Base-by-base conservation (phyloP, 2,329 filamentous ascomycete species). In the Knufia fluminis region DNA sequence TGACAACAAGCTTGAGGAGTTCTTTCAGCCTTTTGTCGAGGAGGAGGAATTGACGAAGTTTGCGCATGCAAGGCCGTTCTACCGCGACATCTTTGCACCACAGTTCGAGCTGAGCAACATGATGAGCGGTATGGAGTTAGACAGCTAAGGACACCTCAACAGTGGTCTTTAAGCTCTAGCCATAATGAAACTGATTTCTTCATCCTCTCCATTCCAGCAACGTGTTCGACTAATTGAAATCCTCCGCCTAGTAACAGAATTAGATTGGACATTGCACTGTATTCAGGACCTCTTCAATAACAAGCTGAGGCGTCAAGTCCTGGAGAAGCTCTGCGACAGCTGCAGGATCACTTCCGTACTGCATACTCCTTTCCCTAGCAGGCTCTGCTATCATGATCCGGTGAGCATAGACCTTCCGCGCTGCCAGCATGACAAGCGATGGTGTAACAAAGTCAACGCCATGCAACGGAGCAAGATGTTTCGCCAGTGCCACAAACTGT, bases 381-480 rank as follows among this genome's bases (percentile, higher is more conserved):
- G 86, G 76, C 1, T 69, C 67, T 0, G 84, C 79, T 49, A 96
- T 76, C 12, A 78, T 67, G 26, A 98, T 80, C 7, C 89, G 82
- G 68, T 98, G 92, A 16, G 85, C 75, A 62, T 94, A 98, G 20
- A 94, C 78, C 69, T 97, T 97, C 53, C 80, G 80, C 1, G 84
- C 82, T 3, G 92, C 92, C 40, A 98, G 73, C 6, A 76, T 80
- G 17, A 96, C 83, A 22, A 97, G 76, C 1, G 87, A 85, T 0
- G 92, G 91, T 0, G 90, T 89, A 3, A 87, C 82, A 64, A 83
- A 97, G 59, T 83, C 76, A 14, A 94, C 71, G 0, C 80, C 78
- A 64, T 97, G 91, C 16, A 98, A 72, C 1, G 87, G 80, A 3
- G 90, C 88, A 6, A 98, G 77, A 46, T 81, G 82, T 69, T 75